Percentiles rank a stretch among this genome's conserved stretches.
phyloP scores from a whole-genome alignment of 768 basidiomycete genomes.

The Coprinopsis marcescibilis region DNA sequence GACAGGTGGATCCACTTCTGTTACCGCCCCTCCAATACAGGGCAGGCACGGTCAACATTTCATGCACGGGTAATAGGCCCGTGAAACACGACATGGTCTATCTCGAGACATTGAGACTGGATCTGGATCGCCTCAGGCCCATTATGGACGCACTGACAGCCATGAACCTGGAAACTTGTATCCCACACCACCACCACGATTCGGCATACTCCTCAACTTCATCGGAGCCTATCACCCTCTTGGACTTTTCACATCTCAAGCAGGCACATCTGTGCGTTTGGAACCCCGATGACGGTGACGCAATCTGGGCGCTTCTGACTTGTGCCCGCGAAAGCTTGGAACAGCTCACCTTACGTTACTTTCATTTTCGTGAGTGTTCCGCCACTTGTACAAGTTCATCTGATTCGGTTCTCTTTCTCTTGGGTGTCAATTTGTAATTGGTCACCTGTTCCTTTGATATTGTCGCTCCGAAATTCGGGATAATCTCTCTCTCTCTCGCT shows the following conservation, averaged over 20 bases:
- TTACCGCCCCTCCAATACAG: too few species aligned
- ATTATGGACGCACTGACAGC: background rate
- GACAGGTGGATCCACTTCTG: too few species aligned
- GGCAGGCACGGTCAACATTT: too few species aligned
- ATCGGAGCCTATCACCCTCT: too few species aligned
- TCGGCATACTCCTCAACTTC: background rate
- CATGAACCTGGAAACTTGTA: background rate
- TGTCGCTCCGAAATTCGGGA: background rate
- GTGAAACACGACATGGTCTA: too few species aligned
- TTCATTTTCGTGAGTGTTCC: constrained; percentile 1
- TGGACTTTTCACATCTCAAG: constrained; percentile 5
- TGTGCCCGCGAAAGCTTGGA: background rate
- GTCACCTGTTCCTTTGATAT: background rate
- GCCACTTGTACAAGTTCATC: background rate
- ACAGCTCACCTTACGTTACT: constrained; percentile 2
- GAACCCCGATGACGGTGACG: constrained; percentile 6
- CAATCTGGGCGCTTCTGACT: constrained; percentile 2
- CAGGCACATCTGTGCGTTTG: constrained; percentile 6
- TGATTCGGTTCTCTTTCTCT: too few species aligned
- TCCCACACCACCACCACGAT: background rate
- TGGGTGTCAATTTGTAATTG: background rate
- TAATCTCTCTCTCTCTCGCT: too few species aligned
- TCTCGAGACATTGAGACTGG: too few species aligned
- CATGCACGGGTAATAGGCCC: too few species aligned
- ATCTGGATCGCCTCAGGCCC: background rate